Base-by-base conservation (phyloP, 495 filamentous ascomycete species). In the Trichocladium uniseriatum region DNA sequence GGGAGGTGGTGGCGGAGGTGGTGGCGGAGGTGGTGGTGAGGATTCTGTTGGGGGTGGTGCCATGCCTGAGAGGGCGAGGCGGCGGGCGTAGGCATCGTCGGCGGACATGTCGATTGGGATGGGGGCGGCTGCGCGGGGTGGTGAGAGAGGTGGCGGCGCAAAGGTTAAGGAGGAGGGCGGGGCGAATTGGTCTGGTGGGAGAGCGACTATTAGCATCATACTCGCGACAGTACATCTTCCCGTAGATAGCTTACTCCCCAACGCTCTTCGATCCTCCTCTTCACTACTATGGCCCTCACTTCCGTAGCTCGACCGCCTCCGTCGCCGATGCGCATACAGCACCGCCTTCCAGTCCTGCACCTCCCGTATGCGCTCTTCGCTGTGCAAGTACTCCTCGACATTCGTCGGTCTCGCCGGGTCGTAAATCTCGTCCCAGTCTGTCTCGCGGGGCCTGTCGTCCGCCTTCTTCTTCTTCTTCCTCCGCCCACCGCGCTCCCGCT, bases 381-480 rank as follows among this genome's bases (percentile, higher is more conserved):
- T 91, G 32, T 82, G 72, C 39, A 85, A 79, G 60, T 94, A 96
- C 62, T 94, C 86, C 39, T 89, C 82, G 49, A 91, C 89, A 47
- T 79, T 87, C 35, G 89, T 95, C 1, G 91, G 91, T 18, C 84
- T 68, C 2, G 83, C 75, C 0, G 88, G 86, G 57, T 95, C 91
- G 58, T 95, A 97, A 38, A 90, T 80, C 61, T 94, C 90, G 60
- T 95, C 87, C 91, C 90, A 96, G 59, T 95, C 82, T 36, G 86
- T 85, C 43, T 79, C 70, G 32, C 73, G 56, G 36, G 69, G 76
- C 6, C 75, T 64, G 34, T 78, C 71, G 20, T 86, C 81, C 32
- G 74, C 71, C 55, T 80, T 79, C 74, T 91, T 92, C 74, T 89
- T 92, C 63, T 86, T 80, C 70, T 90, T 90, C 68, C 89, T 91